phyloP scores from a whole-genome alignment of 345 rosid genomes.

The Moringa oleifera region DNA sequence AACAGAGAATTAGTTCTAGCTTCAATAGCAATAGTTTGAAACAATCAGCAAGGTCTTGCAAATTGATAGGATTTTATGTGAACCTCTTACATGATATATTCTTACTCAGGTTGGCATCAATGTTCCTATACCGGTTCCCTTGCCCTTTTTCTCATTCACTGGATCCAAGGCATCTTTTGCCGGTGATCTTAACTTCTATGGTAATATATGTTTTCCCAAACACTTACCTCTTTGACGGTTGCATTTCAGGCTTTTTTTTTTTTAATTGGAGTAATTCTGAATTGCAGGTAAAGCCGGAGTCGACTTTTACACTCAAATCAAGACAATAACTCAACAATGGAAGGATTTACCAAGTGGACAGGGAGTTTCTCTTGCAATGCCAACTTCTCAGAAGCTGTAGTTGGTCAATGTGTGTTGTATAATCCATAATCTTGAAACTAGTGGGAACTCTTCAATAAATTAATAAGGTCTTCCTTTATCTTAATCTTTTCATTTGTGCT shows the following conservation, averaged over 20 bases:
- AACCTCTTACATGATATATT: constrained; percentile 6
- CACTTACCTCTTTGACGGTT: not conserved
- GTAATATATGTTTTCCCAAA: constrained; percentile 28
- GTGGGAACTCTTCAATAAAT: not conserved
- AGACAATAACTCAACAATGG: constrained; percentile 97
- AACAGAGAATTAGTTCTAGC: constrained; percentile 1
- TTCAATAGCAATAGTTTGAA: not conserved
- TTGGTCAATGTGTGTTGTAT: not conserved
- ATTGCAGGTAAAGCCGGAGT: constrained; percentile 94
- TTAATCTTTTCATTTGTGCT: too few species aligned
- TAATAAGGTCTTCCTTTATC: not conserved
- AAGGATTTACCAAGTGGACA: constrained; percentile 68
- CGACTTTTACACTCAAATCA: constrained; percentile 83
- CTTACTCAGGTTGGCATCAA: constrained; percentile 77
- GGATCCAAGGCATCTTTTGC: constrained; percentile 94
- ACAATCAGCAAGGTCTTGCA: not conserved
- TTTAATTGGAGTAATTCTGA: not conserved
- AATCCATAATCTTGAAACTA: too few species aligned
- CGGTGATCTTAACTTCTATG: constrained; percentile 94
- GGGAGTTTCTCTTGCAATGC: constrained; percentile 95
- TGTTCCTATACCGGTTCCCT: constrained; percentile 94
- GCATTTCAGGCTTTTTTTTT: too few species aligned
- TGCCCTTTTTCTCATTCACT: constrained; percentile 95
- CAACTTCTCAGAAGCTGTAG: constrained; percentile 72
- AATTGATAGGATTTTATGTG: not conserved